Evolutionary conservation across 495 filamentous ascomycete species (phyloP).

Genomic region (Penicillium alfredii): DNA sequence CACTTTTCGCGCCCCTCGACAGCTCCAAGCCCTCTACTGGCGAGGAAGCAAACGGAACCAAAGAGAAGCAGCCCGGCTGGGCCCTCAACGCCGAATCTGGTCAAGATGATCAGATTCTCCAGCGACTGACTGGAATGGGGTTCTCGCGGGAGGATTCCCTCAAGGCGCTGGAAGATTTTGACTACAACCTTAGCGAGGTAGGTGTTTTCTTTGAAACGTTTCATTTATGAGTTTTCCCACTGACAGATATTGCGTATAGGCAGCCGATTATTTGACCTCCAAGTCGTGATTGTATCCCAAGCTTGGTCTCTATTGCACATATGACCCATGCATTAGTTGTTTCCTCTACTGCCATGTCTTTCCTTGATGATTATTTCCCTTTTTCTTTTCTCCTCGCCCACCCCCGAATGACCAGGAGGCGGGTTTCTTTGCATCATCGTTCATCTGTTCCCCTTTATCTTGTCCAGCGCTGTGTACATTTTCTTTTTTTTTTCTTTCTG

Average conservation of each 20-base stretch:
- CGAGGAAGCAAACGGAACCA: constrained; percentile 19
- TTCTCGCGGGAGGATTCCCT: constrained; percentile 76
- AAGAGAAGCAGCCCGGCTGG: constrained; percentile 49
- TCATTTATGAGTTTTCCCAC: background rate
- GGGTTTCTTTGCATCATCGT: constrained; percentile 13
- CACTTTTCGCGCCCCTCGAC: constrained; percentile 80
- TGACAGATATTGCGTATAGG: constrained; percentile 20
- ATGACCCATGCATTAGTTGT: constrained; percentile 22
- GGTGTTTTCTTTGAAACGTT: constrained; percentile 24
- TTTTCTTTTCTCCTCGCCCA: constrained; percentile 8
- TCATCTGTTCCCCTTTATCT: constrained; percentile 3
- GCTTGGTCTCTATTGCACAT: constrained; percentile 16
- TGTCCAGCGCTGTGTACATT: constrained; percentile 25
- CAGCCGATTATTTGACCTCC: constrained; percentile 38
- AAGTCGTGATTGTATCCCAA: constrained; percentile 21
- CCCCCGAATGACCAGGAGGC: constrained; percentile 3
- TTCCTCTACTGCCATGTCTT: constrained; percentile 15
- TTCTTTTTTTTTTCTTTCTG: constrained; percentile 5
- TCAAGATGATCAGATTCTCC: constrained; percentile 86
- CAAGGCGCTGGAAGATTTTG: constrained; percentile 82
- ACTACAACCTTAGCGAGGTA: constrained; percentile 94
- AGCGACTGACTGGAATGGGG: constrained; percentile 86
- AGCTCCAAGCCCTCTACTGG: constrained; percentile 39
- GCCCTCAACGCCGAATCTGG: constrained; percentile 68
- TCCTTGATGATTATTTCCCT: constrained; percentile 1